phyloP scores from a whole-genome alignment of 176 grass and related monocot species.

The Tillandsia fasciculata region DNA sequence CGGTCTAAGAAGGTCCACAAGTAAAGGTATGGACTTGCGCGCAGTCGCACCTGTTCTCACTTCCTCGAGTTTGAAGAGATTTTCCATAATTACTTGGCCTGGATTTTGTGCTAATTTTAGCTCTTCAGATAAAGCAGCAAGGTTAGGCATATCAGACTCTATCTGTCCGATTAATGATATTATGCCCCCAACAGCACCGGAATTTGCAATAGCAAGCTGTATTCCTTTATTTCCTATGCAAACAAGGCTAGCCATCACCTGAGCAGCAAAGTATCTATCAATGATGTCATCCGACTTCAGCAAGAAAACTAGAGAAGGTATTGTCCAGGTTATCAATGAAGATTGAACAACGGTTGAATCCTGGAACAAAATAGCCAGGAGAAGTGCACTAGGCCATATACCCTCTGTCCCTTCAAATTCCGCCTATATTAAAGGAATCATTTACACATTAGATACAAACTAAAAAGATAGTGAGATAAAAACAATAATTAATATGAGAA shows the following conservation, averaged over 20 bases:
- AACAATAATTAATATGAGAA: no score
- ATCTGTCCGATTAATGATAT: conserved; percentile 71
- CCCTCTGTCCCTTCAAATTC: conserved; percentile 63
- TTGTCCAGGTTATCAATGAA: conserved; percentile 45
- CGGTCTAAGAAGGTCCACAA: conserved; percentile 93
- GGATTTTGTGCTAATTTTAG: conserved; percentile 65
- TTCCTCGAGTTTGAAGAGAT: conserved; percentile 75
- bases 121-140: conserved; percentile 55
- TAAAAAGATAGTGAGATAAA: neutral
- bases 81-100: conserved; percentile 62
- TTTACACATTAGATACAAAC: neutral
- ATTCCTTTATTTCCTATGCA: conserved; percentile 59
- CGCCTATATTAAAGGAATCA: conserved; percentile 38
- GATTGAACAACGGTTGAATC: conserved; percentile 67
- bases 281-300: conserved; percentile 66
- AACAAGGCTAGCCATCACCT: conserved; percentile 82
- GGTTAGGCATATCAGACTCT: conserved; percentile 60
- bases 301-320: conserved; percentile 71
- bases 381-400: conserved; percentile 68
- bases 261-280: conserved; percentile 82
- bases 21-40: conserved; percentile 75
- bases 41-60: conserved; percentile 55
- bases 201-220: conserved; percentile 80
- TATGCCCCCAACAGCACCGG: conserved; percentile 65
- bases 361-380: conserved; percentile 89